Conservation (phyloP, 1,284 basidiomycete genomes). For the Volvariella volvacea region DNA sequence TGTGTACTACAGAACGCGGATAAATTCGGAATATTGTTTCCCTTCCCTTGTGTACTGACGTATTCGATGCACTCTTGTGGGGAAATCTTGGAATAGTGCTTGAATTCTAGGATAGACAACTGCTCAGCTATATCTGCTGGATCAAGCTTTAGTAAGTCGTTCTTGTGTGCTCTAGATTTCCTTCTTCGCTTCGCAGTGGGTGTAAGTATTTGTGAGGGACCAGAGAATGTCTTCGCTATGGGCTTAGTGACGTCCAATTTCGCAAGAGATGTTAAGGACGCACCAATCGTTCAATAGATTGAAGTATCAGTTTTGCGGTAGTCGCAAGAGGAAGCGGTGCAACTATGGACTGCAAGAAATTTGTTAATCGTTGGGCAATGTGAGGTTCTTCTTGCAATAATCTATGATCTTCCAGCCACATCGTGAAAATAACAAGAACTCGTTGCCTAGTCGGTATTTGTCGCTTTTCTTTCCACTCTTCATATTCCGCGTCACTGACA, state of each 20-base stretch:
- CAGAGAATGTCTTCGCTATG: conserved; percentile 22
- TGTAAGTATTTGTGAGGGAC: conserved; percentile 14
- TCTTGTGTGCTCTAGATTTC: conserved; percentile 37
- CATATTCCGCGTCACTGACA: conserved; percentile 44
- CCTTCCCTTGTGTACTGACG: conserved; percentile 30
- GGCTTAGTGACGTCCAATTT: conserved; percentile 6
- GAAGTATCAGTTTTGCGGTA: conserved; percentile 42
- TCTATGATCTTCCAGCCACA: conserved; percentile 57
- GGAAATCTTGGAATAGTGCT: conserved; percentile 51
- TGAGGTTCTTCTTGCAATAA: conserved; percentile 59
- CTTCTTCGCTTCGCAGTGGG: conserved; percentile 25
- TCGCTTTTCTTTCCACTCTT: conserved; percentile 61
- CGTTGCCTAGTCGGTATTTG: conserved; percentile 49
- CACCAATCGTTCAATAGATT: conserved; percentile 53
- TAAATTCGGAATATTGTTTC: conserved; percentile 36
- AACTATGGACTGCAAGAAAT: conserved; percentile 45
- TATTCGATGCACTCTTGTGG: conserved; percentile 57
- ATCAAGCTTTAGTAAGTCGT: conserved; percentile 48
- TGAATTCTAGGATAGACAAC: conserved; percentile 51
- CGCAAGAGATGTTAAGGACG: conserved; percentile 6
- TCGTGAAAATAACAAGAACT: conserved; percentile 47
- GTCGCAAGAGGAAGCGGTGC: conserved; percentile 35
- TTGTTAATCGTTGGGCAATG: conserved; percentile 46
- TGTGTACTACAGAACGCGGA: conserved; percentile 51
- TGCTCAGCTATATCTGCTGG: conserved; percentile 57